Conservation (phyloP, 768 basidiomycete species). For the Rhizopogon roseolus region DNA sequence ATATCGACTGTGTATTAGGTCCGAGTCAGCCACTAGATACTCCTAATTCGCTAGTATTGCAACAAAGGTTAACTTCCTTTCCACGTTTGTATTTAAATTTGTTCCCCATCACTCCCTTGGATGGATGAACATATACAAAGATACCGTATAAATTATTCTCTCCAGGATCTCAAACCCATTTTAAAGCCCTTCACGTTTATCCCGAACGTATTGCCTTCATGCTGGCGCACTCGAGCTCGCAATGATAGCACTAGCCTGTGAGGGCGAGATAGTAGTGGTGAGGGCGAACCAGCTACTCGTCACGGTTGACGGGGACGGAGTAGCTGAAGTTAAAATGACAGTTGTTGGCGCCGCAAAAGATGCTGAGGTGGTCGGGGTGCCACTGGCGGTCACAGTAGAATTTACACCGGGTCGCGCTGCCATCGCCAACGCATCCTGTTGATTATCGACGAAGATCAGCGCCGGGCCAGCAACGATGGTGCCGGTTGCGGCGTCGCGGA, state of each 20-base stretch:
- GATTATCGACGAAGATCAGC: constrained; percentile 60
- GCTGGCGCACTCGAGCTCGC: constrained; percentile 13
- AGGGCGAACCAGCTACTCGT: background rate
- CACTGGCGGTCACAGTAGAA: background rate
- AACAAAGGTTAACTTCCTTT: constrained; percentile 7
- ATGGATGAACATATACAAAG: background rate
- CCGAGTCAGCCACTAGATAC: constrained; percentile 41
- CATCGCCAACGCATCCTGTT: constrained; percentile 46
- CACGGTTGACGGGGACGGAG: constrained; percentile 21
- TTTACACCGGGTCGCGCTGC: constrained; percentile 33
- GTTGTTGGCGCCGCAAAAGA: constrained; percentile 4
- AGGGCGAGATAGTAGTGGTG: constrained; percentile 19
- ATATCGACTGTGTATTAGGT: too few species aligned
- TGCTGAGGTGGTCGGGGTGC: background rate
- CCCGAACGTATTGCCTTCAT: constrained; percentile 3
- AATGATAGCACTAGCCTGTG: constrained; percentile 26
- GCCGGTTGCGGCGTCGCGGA: constrained; percentile 26
- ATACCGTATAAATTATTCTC: background rate
- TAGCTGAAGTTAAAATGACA: constrained; percentile 1
- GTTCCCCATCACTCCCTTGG: background rate
- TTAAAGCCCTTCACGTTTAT: background rate
- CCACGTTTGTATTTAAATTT: background rate
- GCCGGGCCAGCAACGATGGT: constrained; percentile 61
- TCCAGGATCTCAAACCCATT: background rate
- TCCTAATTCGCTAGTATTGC: too few species aligned